Conservation (phyloP, 2,329 filamentous ascomycete species). For the Thielaviopsis musarum region DNA sequence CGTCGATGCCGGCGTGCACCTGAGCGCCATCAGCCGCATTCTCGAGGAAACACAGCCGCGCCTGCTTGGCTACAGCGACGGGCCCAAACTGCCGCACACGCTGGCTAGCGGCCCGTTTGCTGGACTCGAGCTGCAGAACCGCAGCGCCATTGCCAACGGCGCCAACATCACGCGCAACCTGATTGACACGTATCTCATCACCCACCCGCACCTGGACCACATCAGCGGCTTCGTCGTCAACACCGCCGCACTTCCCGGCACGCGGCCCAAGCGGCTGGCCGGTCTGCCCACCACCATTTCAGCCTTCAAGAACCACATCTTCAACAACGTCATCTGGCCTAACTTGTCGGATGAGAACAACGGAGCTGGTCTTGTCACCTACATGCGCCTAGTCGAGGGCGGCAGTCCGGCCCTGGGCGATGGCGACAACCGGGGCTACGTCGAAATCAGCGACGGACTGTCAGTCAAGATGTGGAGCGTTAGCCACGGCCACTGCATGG, state of each 20-base stretch:
- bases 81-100: conserved; percentile 28
- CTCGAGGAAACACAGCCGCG: conserved; percentile 39
- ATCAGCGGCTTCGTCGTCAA: conserved; percentile 85
- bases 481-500: conserved; percentile 79
- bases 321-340: conserved; percentile 97
- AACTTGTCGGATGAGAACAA: conserved; percentile 94
- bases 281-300: conserved; percentile 79
- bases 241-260: conserved; percentile 68
- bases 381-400: conserved; percentile 73
- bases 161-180: conserved; percentile 62
- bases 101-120: conserved; percentile 59
- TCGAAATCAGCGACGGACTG: conserved; percentile 78
- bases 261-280: conserved; percentile 69
- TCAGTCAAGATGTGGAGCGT: conserved; percentile 75
- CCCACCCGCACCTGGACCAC: conserved; percentile 94
- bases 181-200: conserved; percentile 80
- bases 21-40: conserved; percentile 69
- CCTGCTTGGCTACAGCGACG: conserved; percentile 19
- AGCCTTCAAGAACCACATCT: conserved; percentile 84
- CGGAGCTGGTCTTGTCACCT: conserved; percentile 81
- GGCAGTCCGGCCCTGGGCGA: conserved; percentile 72
- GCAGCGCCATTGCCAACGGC: conserved; percentile 59
- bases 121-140: conserved; percentile 53
- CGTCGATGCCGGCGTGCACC: conserved; percentile 85
- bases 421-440: conserved; percentile 65